Evolutionary conservation across 768 basidiomycete species (phyloP).

Genomic region (Leucocoprinus birnbaumii): DNA sequence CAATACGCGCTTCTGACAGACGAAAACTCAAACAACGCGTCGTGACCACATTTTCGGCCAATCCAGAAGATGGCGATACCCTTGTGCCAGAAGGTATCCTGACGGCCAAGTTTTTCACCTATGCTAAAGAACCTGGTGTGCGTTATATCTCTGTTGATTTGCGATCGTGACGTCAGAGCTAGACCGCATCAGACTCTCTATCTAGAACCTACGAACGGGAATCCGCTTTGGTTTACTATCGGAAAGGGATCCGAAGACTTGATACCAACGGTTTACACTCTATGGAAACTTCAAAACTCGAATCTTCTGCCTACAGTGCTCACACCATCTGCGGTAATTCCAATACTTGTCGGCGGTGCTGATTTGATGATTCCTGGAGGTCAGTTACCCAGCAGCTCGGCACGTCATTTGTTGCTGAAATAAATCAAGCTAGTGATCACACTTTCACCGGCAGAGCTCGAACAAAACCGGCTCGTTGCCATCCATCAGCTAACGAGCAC

Average conservation of each 20-base stretch:
- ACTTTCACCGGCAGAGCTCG: constrained; percentile 35
- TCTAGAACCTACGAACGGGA: constrained; percentile 55
- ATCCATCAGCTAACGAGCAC: constrained; percentile 46
- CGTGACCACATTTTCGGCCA: constrained; percentile 40
- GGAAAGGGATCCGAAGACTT: constrained; percentile 67
- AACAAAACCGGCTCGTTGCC: constrained; percentile 55
- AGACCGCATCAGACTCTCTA: constrained; percentile 52
- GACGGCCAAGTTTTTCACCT: constrained; percentile 64
- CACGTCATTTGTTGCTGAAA: neutral
- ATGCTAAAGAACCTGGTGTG: constrained; percentile 66
- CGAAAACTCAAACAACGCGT: constrained; percentile 67
- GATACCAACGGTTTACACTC: constrained; percentile 78
- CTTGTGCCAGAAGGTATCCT: constrained; percentile 75
- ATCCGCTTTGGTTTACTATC: constrained; percentile 74
- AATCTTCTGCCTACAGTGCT: constrained; percentile 68
- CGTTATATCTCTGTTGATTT: constrained; percentile 16
- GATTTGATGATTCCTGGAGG: constrained; percentile 90
- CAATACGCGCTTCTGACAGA: constrained; percentile 70
- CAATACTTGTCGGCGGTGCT: constrained; percentile 71
- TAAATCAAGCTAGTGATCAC: constrained; percentile 55
- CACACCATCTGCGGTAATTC: constrained; percentile 69
- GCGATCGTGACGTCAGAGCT: neutral
- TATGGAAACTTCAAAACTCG: constrained; percentile 62
- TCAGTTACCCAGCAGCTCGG: constrained; percentile 28
- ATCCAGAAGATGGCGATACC: constrained; percentile 58